phyloP scores from a whole-genome alignment of 1,284 basidiomycete species.

The Erythrobasidium hasegawianum region DNA sequence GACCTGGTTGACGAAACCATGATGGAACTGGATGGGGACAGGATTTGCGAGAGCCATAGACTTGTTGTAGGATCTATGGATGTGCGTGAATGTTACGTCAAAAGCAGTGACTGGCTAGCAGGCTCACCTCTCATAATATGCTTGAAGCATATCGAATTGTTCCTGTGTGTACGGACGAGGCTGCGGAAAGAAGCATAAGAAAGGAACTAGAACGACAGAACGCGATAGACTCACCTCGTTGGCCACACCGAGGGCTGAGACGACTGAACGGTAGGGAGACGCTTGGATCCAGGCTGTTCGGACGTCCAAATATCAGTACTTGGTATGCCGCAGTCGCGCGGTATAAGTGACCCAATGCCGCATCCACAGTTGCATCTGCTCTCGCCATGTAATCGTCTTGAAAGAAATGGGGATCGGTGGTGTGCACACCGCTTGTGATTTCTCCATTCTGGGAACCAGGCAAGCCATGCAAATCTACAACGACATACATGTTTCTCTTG shows the following conservation, averaged over 20 bases:
- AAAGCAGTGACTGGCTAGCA: too few species aligned
- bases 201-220: too few species aligned
- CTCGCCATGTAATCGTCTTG: constrained; percentile 37
- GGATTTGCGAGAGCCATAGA: constrained; percentile 41
- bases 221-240: too few species aligned
- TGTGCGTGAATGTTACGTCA: too few species aligned
- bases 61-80: constrained; percentile 39
- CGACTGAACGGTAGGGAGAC: constrained; percentile 45
- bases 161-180: constrained; percentile 44
- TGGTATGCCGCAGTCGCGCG: too few species aligned
- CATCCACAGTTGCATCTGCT: constrained; percentile 18
- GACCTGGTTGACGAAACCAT: constrained; percentile 32
- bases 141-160: constrained; percentile 41
- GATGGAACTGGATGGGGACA: constrained; percentile 43
- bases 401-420: constrained; percentile 30
- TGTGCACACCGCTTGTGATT: constrained; percentile 21
- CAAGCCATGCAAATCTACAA: constrained; percentile 52
- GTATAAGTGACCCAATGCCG: not conserved
- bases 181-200: too few species aligned
- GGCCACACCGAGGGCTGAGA: constrained; percentile 44
- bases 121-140: constrained; percentile 44
- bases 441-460: constrained; percentile 50
- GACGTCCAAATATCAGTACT: too few species aligned
- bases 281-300: constrained; percentile 40
- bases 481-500: constrained; percentile 49